Evolutionary conservation across 192 early-diverging fungal species (phyloP), one percentile per base, ranked within the genome.

Genomic region (Backusella sp.): DNA sequence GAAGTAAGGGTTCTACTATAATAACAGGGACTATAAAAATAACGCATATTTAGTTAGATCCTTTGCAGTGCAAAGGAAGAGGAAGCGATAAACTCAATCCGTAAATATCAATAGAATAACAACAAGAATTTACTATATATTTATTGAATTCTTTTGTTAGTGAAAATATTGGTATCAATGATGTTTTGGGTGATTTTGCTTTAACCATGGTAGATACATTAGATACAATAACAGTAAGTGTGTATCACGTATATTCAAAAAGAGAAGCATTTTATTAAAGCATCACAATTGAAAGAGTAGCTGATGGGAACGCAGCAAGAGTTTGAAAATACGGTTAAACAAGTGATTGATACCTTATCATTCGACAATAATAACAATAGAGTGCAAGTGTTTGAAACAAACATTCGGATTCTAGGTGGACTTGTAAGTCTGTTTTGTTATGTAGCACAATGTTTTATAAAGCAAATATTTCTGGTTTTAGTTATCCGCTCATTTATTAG

Each of bases 301-400:
- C 85, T 93, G 56, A 83, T 97, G 72, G 88, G 90, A 37, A 90
- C 95, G 67, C 81, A 82, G 23, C 73, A 72, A 19, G 87, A 76
- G 70, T 97, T 97, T 84, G 85, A 90, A 28, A 32, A 87, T 26
- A 89, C 90, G 11, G 89, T 96, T 28, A 71, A 78, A 14, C 81
- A 88, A 39, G 88, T 91, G 36, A 85, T 93, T 34, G 74, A 92
- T 26, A 82, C 88, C 21, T 86, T 95, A 2, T 80, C 84, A 32
- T 97, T 97, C 78, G 85, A 97, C 79, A 84, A 91, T 73, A 85
- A 91, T 74, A 91, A 99, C 84, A 91, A 87, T 68, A 88, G 92
- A 68, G 95, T 99, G 3, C 96, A 97, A 81, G 94, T 98, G 9
- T 99, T 99, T 87, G 97, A 99, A 84, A 88, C 92, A 30, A 97